Percentiles rank a stretch among this genome's conserved stretches.
Evolutionary conservation across 768 basidiomycete genomes (phyloP).

Genomic region (Dioszegia hungarica): DNA sequence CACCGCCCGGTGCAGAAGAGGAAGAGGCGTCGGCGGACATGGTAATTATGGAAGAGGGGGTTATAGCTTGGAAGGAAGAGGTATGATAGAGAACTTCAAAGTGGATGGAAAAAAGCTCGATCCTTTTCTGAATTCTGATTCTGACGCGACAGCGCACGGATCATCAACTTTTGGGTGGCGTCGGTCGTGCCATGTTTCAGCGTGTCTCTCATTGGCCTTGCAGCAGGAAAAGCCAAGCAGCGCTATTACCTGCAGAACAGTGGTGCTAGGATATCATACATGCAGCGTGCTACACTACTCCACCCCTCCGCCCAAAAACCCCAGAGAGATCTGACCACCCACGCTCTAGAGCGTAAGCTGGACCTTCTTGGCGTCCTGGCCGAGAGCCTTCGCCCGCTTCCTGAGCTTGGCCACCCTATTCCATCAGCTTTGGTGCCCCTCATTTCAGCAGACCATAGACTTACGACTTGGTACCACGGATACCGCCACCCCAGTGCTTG

Average conservation of each 20-base stretch:
- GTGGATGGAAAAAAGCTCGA: constrained; percentile 5
- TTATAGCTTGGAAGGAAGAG: background rate
- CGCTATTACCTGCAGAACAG: background rate
- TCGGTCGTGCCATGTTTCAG: background rate
- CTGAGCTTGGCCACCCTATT: constrained; percentile 80
- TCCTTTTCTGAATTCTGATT: background rate
- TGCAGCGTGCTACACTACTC: constrained; percentile 11
- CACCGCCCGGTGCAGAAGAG: constrained; percentile 3
- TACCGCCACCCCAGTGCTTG: constrained; percentile 90
- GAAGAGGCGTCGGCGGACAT: constrained; percentile 21
- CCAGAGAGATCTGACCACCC: background rate
- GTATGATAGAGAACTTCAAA: background rate
- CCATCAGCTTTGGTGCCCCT: constrained; percentile 8
- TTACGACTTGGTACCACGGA: constrained; percentile 77
- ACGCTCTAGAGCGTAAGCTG: constrained; percentile 46
- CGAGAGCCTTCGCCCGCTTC: constrained; percentile 88
- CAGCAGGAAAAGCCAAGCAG: background rate
- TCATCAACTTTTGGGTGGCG: background rate
- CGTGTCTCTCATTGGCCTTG: background rate
- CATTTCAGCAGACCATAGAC: constrained; percentile 1
- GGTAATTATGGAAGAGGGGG: background rate
- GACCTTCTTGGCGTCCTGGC: constrained; percentile 52
- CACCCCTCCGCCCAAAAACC: background rate
- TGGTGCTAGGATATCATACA: constrained; percentile 26
- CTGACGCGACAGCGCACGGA: background rate